Conservation (phyloP, 805 yeast species). For the Candida hispaniensis region DNA sequence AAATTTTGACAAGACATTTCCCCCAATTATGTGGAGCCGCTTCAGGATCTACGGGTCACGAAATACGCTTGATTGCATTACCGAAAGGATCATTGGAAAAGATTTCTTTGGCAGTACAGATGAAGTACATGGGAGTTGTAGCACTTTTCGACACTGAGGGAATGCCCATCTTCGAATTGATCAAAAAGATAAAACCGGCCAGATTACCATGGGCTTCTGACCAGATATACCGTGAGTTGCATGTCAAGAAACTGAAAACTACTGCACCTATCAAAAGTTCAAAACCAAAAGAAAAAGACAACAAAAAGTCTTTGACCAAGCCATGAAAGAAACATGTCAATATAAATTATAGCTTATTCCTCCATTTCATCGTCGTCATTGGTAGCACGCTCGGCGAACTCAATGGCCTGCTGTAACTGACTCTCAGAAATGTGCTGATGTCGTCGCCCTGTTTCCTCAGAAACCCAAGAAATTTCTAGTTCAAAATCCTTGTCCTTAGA, state of each 20-base stretch:
- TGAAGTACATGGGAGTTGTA: slow-evolving; percentile 1
- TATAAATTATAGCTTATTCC: slow-evolving; percentile 31
- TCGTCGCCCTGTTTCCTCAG: slow-evolving; percentile 63
- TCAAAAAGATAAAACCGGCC: neutral
- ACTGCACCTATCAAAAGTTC: slow-evolving; percentile 9
- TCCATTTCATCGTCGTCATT: slow-evolving; percentile 64
- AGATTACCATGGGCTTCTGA: slow-evolving; percentile 6
- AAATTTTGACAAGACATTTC: slow-evolving; percentile 20
- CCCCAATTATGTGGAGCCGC: slow-evolving; percentile 19
- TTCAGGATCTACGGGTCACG: neutral
- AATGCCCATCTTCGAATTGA: slow-evolving; percentile 4
- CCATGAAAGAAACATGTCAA: neutral
- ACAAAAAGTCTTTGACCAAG: slow-evolving; percentile 3
- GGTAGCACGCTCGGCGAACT: slow-evolving; percentile 71
- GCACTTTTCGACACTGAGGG: too few species aligned
- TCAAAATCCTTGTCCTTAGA: slow-evolving; percentile 96
- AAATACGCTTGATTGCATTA: slow-evolving; percentile 3
- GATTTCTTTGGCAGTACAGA: neutral
- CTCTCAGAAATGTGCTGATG: slow-evolving; percentile 77
- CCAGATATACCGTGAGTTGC: slow-evolving; percentile 1
- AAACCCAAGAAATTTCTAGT: slow-evolving; percentile 85
- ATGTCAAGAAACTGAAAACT: slow-evolving; percentile 10
- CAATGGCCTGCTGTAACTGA: slow-evolving; percentile 69
- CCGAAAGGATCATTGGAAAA: slow-evolving; percentile 8
- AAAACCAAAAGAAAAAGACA: slow-evolving; percentile 5